phyloP scores from a whole-genome alignment of 176 grass and related monocot genomes.

The Aegilops umbellulata region DNA sequence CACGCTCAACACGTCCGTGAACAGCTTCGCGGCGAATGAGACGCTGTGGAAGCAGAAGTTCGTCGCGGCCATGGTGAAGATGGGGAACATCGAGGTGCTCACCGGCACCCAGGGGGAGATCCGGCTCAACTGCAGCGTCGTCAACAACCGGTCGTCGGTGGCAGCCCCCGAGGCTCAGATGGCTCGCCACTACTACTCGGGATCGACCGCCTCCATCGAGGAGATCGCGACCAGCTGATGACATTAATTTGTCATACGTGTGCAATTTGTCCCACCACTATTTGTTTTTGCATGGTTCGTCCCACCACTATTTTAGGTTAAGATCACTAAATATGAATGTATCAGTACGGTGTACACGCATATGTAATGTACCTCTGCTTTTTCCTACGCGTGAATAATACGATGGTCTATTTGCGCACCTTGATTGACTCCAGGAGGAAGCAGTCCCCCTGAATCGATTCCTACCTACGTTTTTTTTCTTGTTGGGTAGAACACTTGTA shows the following conservation, averaged over 20 bases:
- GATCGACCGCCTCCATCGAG: neutral
- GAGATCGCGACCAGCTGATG: neutral
- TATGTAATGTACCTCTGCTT: too few relatives aligned
- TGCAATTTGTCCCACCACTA: neutral
- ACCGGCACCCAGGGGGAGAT: constrained; percentile 8
- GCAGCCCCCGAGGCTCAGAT: neutral
- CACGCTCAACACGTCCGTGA: neutral
- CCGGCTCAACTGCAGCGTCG: constrained; percentile 15
- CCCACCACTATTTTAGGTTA: too few relatives aligned
- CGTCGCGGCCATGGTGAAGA: constrained; percentile 2
- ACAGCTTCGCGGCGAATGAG: constrained; percentile 5
- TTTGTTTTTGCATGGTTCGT: too few relatives aligned
- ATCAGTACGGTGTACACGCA: too few relatives aligned
- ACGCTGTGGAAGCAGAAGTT: constrained; percentile 15
- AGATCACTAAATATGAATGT: too few relatives aligned
- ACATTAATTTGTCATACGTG: neutral
- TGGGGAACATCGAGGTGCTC: constrained; percentile 20
- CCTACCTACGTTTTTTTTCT: too few relatives aligned
- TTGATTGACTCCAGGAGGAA: too few relatives aligned
- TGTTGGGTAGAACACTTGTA: too few relatives aligned
- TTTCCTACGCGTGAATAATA: too few relatives aligned
- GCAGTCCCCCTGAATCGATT: too few relatives aligned
- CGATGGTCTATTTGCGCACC: too few relatives aligned
- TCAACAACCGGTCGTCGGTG: neutral
- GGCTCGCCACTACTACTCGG: neutral